Conservation (phyloP, 2,329 filamentous ascomycete genomes). For the Fusarium citri region DNA sequence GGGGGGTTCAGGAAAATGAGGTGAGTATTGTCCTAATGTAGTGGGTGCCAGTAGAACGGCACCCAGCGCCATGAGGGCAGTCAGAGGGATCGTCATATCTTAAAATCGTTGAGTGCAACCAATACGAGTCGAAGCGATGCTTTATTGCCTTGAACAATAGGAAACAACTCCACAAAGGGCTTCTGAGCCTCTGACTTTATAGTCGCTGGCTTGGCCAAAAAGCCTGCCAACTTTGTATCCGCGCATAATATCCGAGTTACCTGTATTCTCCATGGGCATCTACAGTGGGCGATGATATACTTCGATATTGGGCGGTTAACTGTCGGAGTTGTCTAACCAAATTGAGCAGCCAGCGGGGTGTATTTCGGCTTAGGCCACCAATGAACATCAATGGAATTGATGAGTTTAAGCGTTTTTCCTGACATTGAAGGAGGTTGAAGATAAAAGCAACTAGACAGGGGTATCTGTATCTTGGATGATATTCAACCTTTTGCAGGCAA, state of each 20-base stretch:
- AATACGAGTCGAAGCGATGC: neutral
- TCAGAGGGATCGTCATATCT: neutral
- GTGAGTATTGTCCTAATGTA: slow-evolving; percentile 1
- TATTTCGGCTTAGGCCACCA: neutral
- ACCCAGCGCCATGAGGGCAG: neutral
- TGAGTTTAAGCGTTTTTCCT: neutral
- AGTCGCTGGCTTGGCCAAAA: neutral
- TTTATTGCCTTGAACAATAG: neutral
- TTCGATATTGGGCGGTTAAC: neutral
- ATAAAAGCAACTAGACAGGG: neutral
- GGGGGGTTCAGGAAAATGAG: slow-evolving; percentile 1
- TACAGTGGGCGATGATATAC: neutral
- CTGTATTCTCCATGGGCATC: neutral
- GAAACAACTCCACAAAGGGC: neutral
- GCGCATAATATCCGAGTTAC: neutral
- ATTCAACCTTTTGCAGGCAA: neutral
- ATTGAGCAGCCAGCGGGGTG: no score
- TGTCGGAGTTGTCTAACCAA: neutral
- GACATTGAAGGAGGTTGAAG: neutral
- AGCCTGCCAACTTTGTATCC: neutral
- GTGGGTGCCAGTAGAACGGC: neutral
- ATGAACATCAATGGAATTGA: neutral
- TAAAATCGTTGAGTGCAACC: neutral
- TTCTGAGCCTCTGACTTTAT: neutral
- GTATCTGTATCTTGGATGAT: neutral